A percentile compares a stretch with the other conserved stretches of the same genome.
These are phyloP conservation scores for Penicillium ucsense DNA, from an alignment of 495 filamentous ascomycete genomes.

Conservation along the genomic window DNA sequence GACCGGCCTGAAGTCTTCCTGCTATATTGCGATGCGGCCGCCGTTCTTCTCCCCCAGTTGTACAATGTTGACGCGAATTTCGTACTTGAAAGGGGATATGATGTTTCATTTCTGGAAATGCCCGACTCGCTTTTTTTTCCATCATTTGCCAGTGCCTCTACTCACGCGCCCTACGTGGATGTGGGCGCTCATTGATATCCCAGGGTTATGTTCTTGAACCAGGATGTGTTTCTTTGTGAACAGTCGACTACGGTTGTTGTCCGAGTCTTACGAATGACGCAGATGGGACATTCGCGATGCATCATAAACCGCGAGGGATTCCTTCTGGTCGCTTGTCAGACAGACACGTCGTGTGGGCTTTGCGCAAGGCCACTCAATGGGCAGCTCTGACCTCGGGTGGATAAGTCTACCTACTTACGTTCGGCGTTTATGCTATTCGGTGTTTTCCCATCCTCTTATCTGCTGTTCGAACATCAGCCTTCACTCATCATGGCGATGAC, in stretches of 20 bases:
- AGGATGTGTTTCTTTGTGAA: no score
- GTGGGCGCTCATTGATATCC: conserved; percentile 11
- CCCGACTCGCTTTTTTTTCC: conserved; percentile 8
- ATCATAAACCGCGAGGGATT: conserved; percentile 33
- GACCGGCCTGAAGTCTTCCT: conserved; percentile 7
- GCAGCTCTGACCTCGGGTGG: no score
- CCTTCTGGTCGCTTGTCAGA: conserved; percentile 3
- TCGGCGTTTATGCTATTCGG: no score
- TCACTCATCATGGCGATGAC: no score
- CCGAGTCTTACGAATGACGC: background rate
- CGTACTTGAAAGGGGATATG: conserved; percentile 11
- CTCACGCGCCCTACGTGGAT: conserved; percentile 10
- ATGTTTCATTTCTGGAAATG: conserved; percentile 10
- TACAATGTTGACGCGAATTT: conserved; percentile 12
- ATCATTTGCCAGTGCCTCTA: conserved; percentile 3
- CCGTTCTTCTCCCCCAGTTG: background rate
- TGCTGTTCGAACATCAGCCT: background rate
- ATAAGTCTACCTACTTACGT: no score
- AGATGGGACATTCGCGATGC: conserved; percentile 27
- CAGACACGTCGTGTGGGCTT: background rate
- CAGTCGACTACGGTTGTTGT: background rate
- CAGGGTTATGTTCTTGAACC: no score
- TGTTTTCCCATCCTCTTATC: background rate
- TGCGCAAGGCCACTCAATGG: no score
- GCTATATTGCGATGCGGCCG: conserved; percentile 1